Evolutionary conservation across 768 basidiomycete species (phyloP), one percentile per base, ranked within the genome.

Genomic region (Suillus paluster): DNA sequence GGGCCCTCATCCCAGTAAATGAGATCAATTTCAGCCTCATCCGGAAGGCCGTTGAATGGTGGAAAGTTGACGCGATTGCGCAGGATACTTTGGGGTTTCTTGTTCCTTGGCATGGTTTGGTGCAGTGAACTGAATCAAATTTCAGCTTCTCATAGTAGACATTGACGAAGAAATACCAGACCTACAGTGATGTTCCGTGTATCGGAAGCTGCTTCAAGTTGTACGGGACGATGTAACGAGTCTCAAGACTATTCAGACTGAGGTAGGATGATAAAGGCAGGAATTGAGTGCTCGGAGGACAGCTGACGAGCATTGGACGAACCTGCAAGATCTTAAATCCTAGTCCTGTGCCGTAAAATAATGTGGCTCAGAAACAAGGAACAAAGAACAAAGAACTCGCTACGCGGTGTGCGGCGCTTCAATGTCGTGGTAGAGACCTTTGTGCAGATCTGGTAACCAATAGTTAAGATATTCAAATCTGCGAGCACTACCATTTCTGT

Each of bases 41-140:
- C 44, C 5, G 74, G 75, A 4, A 76, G 67, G n/a, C 63, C 57
- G 9, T 7, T 10, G 41, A 73, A 74, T 6, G 59, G 48, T 0
- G 75, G 75, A 55, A 75, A 77, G 33, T 65, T 60, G 15, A 63
- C n/a, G 72, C 67, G 30, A 14, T 62, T 38, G 53, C 53, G 53
- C 36, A 54, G 15, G 36, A 54, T 15, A 36, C 53, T 38, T 54
- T 38, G 15, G 10, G 21, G 9, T 23, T 25, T 25, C 53, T 38
- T 17, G 15, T 23, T 19, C 9, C 11, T 17, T 6, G 36, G 36
- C 53, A 54, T 54, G 3, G 23, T 54, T 17, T 54, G 34, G 4
- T 38, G 23, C 15, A 38, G 10, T 17, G 15, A 55, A 25, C 36
- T 54, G 36, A 38, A 25, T 54, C 15, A 11, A 23, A n/a, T 54